These are phyloP conservation scores for Protomyces inouyei DNA, from an alignment of 1,139 yeast species.

Conservation along the genomic window DNA sequence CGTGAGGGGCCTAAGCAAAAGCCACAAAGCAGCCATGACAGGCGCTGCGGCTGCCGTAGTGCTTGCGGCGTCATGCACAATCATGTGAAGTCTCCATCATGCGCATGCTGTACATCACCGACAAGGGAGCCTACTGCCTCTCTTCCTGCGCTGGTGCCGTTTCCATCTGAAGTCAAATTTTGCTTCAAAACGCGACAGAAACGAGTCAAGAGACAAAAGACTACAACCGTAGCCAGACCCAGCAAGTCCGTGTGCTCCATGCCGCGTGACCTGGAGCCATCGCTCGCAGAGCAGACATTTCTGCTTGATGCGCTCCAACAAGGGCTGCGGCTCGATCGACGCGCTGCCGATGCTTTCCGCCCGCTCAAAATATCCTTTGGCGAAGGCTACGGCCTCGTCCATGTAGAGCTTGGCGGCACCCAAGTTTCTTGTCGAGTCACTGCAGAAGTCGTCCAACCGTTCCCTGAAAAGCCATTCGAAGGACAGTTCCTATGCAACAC, in stretches of 20 bases:
- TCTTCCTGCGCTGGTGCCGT: no score
- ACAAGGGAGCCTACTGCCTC: no score
- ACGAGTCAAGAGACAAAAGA: neutral
- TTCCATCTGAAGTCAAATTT: no score
- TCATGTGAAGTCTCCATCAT: neutral
- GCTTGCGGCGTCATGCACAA: slow-evolving; percentile 7
- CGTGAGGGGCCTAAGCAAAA: neutral
- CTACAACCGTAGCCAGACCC: neutral
- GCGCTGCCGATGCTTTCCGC: slow-evolving; percentile 61
- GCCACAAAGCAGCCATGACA: neutral
- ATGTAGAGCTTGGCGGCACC: slow-evolving; percentile 69
- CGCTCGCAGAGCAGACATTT: slow-evolving; percentile 60
- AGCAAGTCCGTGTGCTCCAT: slow-evolving; percentile 36
- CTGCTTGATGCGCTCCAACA: slow-evolving; percentile 58
- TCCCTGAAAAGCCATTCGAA: slow-evolving; percentile 89
- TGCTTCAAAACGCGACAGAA: no score
- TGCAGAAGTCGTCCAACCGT: slow-evolving; percentile 75
- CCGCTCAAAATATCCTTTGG: slow-evolving; percentile 61
- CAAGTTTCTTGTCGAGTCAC: slow-evolving; percentile 70
- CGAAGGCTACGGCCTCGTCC: slow-evolving; percentile 72
- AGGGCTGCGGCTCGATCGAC: slow-evolving; percentile 63
- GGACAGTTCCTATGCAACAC: slow-evolving; percentile 80
- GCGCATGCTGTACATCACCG: no score
- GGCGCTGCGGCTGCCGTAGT: slow-evolving; percentile 18
- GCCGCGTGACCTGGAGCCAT: slow-evolving; percentile 60